Conservation (phyloP, 164 flowering plant species). For the Litsea cubeba region DNA sequence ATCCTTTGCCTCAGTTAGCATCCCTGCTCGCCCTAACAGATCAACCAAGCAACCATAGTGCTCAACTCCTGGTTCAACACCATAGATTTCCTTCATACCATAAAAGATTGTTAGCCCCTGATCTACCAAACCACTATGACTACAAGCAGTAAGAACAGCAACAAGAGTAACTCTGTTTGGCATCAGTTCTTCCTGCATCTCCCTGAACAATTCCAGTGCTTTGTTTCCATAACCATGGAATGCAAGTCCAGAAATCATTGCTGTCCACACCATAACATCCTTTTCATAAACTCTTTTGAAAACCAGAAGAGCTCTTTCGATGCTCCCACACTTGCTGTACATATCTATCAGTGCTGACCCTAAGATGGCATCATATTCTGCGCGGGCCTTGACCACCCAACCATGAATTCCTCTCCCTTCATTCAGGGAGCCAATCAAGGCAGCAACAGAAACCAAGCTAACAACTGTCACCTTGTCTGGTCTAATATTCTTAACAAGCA, state of each 20-base stretch:
- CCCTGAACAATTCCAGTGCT: slow-evolving; percentile 34
- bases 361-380: slow-evolving; percentile 32
- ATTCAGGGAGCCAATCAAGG: slow-evolving; percentile 27
- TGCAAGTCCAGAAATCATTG: slow-evolving; percentile 52
- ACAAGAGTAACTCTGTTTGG: slow-evolving; percentile 46
- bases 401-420: slow-evolving; percentile 48
- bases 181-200: slow-evolving; percentile 31
- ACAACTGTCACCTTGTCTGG: slow-evolving; percentile 37
- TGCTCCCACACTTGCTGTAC: slow-evolving; percentile 56
- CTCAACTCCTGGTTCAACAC: slow-evolving; percentile 40
- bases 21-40: slow-evolving; percentile 47
- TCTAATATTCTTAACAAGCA: slow-evolving; percentile 25
- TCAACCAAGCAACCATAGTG: slow-evolving; percentile 56
- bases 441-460: slow-evolving; percentile 28
- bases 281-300: slow-evolving; percentile 25
- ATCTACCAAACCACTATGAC: slow-evolving; percentile 44
- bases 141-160: slow-evolving; percentile 48
- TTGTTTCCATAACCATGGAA: slow-evolving; percentile 41
- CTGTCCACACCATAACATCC: slow-evolving; percentile 52
- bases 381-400: slow-evolving; percentile 23
- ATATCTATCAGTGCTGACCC: slow-evolving; percentile 46
- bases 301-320: slow-evolving; percentile 33
- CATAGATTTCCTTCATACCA: slow-evolving; percentile 31
- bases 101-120: slow-evolving; percentile 31
- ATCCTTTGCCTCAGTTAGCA: slow-evolving; percentile 33